A percentile compares a stretch with the other conserved stretches of the same genome.
These are phyloP conservation scores for Cairneyella variabilis DNA, from an alignment of 495 filamentous ascomycete species.

Conservation along the genomic window DNA sequence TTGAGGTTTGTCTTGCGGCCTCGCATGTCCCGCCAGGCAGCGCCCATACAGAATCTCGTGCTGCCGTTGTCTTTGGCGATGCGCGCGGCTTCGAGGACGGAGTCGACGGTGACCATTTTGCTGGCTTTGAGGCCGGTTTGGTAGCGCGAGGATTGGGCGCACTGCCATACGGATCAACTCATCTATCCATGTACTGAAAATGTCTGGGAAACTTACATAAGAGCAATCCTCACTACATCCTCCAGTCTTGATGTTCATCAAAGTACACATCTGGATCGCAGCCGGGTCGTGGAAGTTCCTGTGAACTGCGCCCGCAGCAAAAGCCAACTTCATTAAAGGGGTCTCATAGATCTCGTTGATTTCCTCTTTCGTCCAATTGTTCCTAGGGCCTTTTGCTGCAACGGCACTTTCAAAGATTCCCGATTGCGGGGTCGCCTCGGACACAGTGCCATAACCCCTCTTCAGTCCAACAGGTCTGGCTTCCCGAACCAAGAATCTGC, in stretches of 20 bases:
- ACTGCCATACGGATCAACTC: constrained; percentile 28
- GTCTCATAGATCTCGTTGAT: constrained; percentile 71
- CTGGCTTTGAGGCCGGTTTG: constrained; percentile 73
- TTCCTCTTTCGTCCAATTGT: constrained; percentile 75
- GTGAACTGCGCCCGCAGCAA: constrained; percentile 70
- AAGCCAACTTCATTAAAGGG: constrained; percentile 71
- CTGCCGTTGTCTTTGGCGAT: constrained; percentile 75
- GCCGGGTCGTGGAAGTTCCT: constrained; percentile 75
- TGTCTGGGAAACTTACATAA: constrained; percentile 39
- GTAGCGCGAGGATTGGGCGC: constrained; percentile 79
- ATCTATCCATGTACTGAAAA: neutral
- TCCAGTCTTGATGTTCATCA: constrained; percentile 95
- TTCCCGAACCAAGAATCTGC: constrained; percentile 14
- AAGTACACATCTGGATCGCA: constrained; percentile 80
- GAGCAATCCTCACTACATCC: constrained; percentile 85
- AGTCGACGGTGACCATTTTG: constrained; percentile 70
- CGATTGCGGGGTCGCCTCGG: constrained; percentile 16
- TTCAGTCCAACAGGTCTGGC: constrained; percentile 6
- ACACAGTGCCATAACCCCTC: constrained; percentile 24
- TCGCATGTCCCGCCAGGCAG: constrained; percentile 88
- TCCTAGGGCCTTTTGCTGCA: constrained; percentile 52
- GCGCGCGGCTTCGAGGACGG: constrained; percentile 69
- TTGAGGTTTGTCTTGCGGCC: constrained; percentile 73
- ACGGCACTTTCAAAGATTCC: constrained; percentile 47
- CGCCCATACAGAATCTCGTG: constrained; percentile 89